A percentile compares a stretch with the other conserved stretches of the same genome.
Conservation (phyloP, 345 rosid species). For the Cardiospermum halicacabum region DNA sequence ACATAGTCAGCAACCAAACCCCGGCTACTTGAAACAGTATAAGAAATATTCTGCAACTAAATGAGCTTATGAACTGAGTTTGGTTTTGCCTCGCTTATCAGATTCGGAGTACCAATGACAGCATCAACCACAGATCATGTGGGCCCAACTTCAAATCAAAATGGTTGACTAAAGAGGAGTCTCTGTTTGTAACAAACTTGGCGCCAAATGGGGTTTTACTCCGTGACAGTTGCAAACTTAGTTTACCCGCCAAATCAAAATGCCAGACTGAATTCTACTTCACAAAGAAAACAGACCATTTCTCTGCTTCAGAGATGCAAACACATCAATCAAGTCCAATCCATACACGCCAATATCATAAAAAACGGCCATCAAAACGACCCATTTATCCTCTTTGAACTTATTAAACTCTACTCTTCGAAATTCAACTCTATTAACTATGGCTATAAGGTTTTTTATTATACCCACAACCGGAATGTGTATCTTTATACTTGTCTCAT, state of each 20-base stretch:
- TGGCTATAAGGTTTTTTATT: slow-evolving; percentile 41
- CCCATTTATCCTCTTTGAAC: slow-evolving; percentile 51
- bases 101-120: no score
- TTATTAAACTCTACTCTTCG: slow-evolving; percentile 50
- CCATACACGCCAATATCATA: slow-evolving; percentile 43
- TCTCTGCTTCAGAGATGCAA: slow-evolving; percentile 32
- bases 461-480: slow-evolving; percentile 38
- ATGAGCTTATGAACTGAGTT: no score
- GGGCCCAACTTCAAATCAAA: no score
- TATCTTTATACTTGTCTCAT: slow-evolving; percentile 60
- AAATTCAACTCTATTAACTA: slow-evolving; percentile 35
- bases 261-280: neutral
- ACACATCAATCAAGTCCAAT: slow-evolving; percentile 23
- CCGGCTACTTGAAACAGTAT: no score
- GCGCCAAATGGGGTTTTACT: slow-evolving; percentile 13
- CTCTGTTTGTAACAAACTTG: no score
- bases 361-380: slow-evolving; percentile 38
- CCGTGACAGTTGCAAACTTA: slow-evolving; percentile 1
- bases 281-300: slow-evolving; percentile 15
- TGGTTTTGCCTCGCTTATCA: no score
- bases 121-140: no score
- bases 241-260: slow-evolving; percentile 18
- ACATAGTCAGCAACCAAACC: no score
- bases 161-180: no score
- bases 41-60: no score